A percentile compares a stretch with the other conserved stretches of the same genome.
Conservation (phyloP, 2,329 filamentous ascomycete species). For the Xylariaceae sp. region DNA sequence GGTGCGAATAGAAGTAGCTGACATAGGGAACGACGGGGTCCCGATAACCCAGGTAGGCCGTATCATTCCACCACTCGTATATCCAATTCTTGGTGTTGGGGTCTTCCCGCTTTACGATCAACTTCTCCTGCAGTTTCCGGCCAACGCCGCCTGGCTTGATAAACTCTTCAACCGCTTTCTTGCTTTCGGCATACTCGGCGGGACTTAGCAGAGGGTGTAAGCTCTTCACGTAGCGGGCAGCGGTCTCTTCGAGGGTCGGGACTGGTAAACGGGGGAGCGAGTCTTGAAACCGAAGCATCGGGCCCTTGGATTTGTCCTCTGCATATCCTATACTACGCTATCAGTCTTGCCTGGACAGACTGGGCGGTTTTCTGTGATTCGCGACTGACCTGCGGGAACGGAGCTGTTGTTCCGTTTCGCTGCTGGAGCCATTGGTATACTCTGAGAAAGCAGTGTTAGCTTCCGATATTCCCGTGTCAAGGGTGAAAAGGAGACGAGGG, state of each 20-base stretch:
- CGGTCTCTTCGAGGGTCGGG: constrained; percentile 80
- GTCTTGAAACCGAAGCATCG: constrained; percentile 83
- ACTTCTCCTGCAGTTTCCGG: constrained; percentile 82
- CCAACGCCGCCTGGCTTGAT: constrained; percentile 84
- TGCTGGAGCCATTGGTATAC: constrained; percentile 54
- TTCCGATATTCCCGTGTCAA: constrained; percentile 6
- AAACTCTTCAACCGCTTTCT: constrained; percentile 86
- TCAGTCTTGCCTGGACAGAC: constrained; percentile 5
- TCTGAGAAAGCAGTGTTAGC: constrained; percentile 30
- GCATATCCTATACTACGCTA: constrained; percentile 64
- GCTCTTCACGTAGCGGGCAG: constrained; percentile 77
- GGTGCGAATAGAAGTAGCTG: constrained; percentile 98
- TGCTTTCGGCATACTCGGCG: constrained; percentile 70
- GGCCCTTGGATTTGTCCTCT: constrained; percentile 77
- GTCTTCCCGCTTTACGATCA: constrained; percentile 77
- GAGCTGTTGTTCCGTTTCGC: constrained; percentile 61
- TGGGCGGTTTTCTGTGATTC: constrained; percentile 19
- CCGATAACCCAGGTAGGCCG: constrained; percentile 88
- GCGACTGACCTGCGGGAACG: constrained; percentile 50
- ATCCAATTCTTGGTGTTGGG: constrained; percentile 91
- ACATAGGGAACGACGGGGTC: constrained; percentile 98
- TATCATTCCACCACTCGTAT: constrained; percentile 97
- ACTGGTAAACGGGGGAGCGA: constrained; percentile 81
- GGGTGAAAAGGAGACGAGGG: no score
- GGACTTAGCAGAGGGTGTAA: constrained; percentile 73